Conservation (phyloP, 2,329 filamentous ascomycete species). For the Cryphonectria parasitica region DNA sequence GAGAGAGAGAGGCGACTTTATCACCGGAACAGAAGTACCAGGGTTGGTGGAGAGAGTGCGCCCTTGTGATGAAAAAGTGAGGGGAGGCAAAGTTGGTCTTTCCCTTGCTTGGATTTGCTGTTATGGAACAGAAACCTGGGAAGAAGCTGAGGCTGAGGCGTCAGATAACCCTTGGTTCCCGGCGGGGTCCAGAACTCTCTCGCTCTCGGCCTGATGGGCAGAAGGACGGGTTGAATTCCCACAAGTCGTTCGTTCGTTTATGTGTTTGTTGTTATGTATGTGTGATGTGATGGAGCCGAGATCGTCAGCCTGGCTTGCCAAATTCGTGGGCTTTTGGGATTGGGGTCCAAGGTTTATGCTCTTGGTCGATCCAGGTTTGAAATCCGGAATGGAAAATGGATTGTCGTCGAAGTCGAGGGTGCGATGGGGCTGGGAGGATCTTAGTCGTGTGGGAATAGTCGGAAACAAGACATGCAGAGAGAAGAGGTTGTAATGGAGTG, state of each 20-base stretch:
- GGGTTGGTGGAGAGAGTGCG: constrained; percentile 2
- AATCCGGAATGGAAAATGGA: background rate
- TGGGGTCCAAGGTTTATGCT: constrained; percentile 7
- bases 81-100: constrained; percentile 9
- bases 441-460: constrained; percentile 3
- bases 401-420: constrained; percentile 1
- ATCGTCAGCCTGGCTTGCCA: constrained; percentile 1
- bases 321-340: background rate
- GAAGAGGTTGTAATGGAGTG: constrained; percentile 2
- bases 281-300: background rate
- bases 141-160: constrained; percentile 16
- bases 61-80: background rate
- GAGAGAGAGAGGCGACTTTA: background rate
- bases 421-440: constrained; percentile 5
- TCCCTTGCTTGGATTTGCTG: constrained; percentile 1
- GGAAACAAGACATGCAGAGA: constrained; percentile 8
- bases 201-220: background rate
- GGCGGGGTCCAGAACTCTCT: constrained; percentile 9
- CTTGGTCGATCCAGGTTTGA: constrained; percentile 6
- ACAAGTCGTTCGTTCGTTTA: background rate
- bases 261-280: background rate
- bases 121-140: constrained; percentile 6
- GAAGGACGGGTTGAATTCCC: background rate
- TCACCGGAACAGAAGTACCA: background rate
- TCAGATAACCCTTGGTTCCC: constrained; percentile 20